Percentiles rank a stretch among this genome's conserved stretches.
phyloP scores from a whole-genome alignment of 1,284 basidiomycete genomes.

The Apiotrichum domesticum region DNA sequence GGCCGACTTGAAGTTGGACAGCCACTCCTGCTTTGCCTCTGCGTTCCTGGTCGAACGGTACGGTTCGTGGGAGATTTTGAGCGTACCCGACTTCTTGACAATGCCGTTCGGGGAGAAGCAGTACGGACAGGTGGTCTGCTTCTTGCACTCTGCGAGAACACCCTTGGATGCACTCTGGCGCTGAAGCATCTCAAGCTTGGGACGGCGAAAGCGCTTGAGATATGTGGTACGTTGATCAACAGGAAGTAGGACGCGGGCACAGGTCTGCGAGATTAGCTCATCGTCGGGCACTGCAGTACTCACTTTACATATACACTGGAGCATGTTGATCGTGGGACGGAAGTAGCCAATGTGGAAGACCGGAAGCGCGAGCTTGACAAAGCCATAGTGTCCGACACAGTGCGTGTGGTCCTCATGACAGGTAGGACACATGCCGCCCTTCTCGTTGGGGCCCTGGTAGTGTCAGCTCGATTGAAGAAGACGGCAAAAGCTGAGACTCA shows the following conservation, averaged over 20 bases:
- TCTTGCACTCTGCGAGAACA: conserved; percentile 83
- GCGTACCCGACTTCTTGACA: conserved; percentile 90
- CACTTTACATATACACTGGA: conserved; percentile 96
- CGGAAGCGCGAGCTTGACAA: conserved; percentile 91
- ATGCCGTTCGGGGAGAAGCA: conserved; percentile 90
- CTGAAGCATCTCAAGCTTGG: conserved; percentile 88
- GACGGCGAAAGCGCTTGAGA: conserved; percentile 81
- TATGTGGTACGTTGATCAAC: conserved; percentile 78
- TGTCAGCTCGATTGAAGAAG: conserved; percentile 4
- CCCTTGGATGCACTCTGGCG: conserved; percentile 78
- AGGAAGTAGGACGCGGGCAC: conserved; percentile 86
- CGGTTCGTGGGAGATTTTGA: conserved; percentile 98
- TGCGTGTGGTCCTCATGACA: conserved; percentile 88
- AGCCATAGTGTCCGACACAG: conserved; percentile 96
- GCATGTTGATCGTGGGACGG: conserved; percentile 85
- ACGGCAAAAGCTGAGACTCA: conserved; percentile 39
- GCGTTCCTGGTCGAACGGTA: conserved; percentile 92
- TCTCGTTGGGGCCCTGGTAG: conserved; percentile 85
- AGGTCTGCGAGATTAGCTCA: conserved; percentile 58
- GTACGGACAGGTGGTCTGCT: conserved; percentile 86
- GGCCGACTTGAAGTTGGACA: conserved; percentile 73
- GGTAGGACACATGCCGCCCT: conserved; percentile 86
- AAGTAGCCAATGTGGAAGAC: conserved; percentile 99
- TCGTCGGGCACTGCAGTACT: background rate
- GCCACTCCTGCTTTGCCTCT: conserved; percentile 82